Base-by-base conservation (phyloP, 2,329 filamentous ascomycete species). In the Calonectria henricotiae region DNA sequence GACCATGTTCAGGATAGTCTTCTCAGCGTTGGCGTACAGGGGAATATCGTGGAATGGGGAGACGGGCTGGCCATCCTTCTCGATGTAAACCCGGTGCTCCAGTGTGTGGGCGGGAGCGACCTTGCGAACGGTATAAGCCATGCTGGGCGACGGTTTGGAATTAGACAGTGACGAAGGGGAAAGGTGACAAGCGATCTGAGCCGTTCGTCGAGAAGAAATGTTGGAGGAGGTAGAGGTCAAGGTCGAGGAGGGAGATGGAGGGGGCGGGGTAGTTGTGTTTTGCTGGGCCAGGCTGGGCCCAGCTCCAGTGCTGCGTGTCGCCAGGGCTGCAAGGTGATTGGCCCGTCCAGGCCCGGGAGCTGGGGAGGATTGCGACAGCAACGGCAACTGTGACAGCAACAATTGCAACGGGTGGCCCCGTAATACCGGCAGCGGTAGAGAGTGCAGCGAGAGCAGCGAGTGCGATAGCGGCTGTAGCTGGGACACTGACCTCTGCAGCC, bases 21-120 rank as follows among this genome's bases (percentile, higher is more conserved):
- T 91, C 88, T 98, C 93, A 86, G 93, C 89, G 85, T 99, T 98
- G 91, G 96, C 96, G 83, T 95, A 99, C 79, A 99, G 94, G 73
- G 96, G 96, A 78, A 99, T 95, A 84, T 99, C 96, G 89, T 99
- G 96, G 91, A 98, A 99, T 78, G 96, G 93, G 74, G 96, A 98
- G 84, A 98, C 85, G 77, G 94, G 93, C 75, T 93, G 88, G 87
- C 96, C 96, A 93, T 98, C 94, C 89, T 97, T 95, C 90, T 99
- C 96, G 82, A 98, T 91, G 90, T 93, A 99, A 86, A 98, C 92
- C 82, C 96, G 94, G 91, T 98, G 95, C 89, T 98, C 95, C 83
- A 98, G 89, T 79, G 96, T 98, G 89, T 98, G 93, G 80, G 94
- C 90, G 80, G 94, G 91, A 80, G 89, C 96, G 82, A 98, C 89